Conservation (phyloP, 345 rosid species). For the Pseudoturritis turrita region DNA sequence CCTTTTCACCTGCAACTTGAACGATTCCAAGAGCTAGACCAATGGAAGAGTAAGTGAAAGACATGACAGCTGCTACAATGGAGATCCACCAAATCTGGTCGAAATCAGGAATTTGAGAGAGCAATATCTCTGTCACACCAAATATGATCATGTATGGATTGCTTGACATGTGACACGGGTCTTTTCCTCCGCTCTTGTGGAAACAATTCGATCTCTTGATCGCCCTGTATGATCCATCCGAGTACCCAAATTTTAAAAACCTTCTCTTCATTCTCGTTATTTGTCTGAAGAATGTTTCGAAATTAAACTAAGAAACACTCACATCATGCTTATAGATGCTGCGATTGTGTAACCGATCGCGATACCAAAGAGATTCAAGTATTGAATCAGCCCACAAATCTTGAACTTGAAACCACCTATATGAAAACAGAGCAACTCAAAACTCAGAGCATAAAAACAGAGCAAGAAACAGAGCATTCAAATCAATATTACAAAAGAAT, state of each 20-base stretch:
- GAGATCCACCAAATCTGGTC: conserved; percentile 94
- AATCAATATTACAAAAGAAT: neutral
- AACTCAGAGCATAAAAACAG: neutral
- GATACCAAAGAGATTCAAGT: conserved; percentile 63
- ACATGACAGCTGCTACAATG: conserved; percentile 86
- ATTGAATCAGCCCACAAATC: conserved; percentile 65
- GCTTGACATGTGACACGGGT: conserved; percentile 63
- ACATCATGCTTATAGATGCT: conserved; percentile 81
- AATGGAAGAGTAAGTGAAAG: conserved; percentile 86
- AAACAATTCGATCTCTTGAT: conserved; percentile 73
- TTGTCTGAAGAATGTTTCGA: neutral
- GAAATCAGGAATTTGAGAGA: conserved; percentile 81
- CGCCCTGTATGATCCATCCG: conserved; percentile 47
- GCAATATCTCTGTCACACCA: conserved; percentile 56
- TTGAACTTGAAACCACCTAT: conserved; percentile 67
- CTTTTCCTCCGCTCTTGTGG: conserved; percentile 54
- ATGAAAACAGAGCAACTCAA: neutral
- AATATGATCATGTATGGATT: conserved; percentile 73
- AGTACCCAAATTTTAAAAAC: neutral
- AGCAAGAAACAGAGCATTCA: neutral
- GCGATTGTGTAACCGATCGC: conserved; percentile 76
- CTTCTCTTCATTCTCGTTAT: neutral
- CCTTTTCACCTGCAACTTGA: conserved; percentile 62
- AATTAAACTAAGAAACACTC: conserved; percentile 11
- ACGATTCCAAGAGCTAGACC: conserved; percentile 83